Percentiles rank a stretch among this genome's conserved stretches.
phyloP scores from a whole-genome alignment of 1,139 yeast genomes.

The Komagataea norvegica region DNA sequence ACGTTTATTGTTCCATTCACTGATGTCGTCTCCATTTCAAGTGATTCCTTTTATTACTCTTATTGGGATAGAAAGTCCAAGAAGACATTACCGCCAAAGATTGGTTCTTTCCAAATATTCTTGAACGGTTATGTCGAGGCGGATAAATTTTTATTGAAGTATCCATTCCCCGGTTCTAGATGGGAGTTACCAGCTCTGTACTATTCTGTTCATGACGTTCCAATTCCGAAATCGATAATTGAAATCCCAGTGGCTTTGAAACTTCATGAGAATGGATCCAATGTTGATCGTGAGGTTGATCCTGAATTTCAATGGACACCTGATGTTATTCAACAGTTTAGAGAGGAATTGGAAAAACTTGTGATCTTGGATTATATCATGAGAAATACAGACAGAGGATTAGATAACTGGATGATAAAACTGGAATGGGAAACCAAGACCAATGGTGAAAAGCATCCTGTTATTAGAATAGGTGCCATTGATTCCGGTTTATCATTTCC shows the following conservation, averaged over 20 bases:
- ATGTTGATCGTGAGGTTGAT: not conserved
- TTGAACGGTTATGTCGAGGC: constrained; percentile 59
- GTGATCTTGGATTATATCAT: constrained; percentile 69
- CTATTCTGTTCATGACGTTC: constrained; percentile 7
- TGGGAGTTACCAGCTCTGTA: constrained; percentile 17
- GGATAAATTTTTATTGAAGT: constrained; percentile 47
- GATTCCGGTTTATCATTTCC: constrained; percentile 77
- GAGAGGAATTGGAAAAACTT: constrained; percentile 61
- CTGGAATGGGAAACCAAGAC: constrained; percentile 40
- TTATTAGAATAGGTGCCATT: constrained; percentile 62
- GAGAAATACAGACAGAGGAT: constrained; percentile 71
- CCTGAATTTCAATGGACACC: constrained; percentile 52
- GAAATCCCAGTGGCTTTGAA: too few relatives aligned
- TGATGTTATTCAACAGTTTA: constrained; percentile 45
- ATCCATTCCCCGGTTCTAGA: constrained; percentile 50
- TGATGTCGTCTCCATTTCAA: constrained; percentile 49
- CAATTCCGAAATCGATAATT: too few relatives aligned
- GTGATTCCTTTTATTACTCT: constrained; percentile 52
- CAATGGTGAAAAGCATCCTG: constrained; percentile 32
- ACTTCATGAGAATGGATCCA: too few relatives aligned
- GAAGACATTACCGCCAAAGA: constrained; percentile 39
- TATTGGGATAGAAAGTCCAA: constrained; percentile 41
- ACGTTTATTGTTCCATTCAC: constrained; percentile 65
- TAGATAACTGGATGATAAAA: constrained; percentile 76
- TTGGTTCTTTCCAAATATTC: constrained; percentile 68